Conservation (phyloP, 225 moss, liverwort and hornwort species). For the Bryoerythrophyllum caledonicum region DNA sequence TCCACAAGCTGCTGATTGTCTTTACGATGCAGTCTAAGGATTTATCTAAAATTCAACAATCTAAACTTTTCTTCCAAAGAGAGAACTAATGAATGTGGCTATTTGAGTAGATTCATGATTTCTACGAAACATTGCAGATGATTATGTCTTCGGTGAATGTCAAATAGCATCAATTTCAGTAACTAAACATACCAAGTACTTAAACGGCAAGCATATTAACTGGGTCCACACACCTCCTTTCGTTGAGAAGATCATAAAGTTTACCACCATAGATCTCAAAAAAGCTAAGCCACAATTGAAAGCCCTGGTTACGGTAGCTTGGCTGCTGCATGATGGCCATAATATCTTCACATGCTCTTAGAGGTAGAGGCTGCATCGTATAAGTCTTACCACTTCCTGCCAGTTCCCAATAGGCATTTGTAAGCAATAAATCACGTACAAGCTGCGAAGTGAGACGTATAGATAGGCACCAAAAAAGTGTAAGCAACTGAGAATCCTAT, state of each 20-base stretch:
- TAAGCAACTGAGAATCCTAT: not conserved
- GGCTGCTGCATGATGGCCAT: slow-evolving; percentile 95
- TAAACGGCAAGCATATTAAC: slow-evolving; percentile 43
- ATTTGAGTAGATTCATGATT: slow-evolving; percentile 3
- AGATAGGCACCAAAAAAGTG: not conserved
- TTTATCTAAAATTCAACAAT: slow-evolving; percentile 1
- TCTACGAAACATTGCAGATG: slow-evolving; percentile 16
- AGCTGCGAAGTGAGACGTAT: slow-evolving; percentile 10
- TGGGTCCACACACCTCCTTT: slow-evolving; percentile 78
- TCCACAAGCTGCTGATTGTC: not conserved
- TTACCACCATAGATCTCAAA: slow-evolving; percentile 99
- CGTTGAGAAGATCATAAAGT: slow-evolving; percentile 97
- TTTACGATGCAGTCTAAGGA: not conserved
- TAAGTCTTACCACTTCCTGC: slow-evolving; percentile 99
- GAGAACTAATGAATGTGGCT: not conserved
- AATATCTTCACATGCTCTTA: slow-evolving; percentile 96
- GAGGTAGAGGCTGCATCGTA: slow-evolving; percentile 99
- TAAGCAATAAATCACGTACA: not conserved
- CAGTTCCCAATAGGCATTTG: slow-evolving; percentile 23
- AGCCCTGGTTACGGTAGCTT: slow-evolving; percentile 75
- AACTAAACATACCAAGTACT: slow-evolving; percentile 35
- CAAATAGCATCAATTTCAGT: slow-evolving; percentile 21
- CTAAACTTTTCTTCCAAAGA: not conserved
- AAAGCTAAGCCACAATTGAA: slow-evolving; percentile 99
- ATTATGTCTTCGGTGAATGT: slow-evolving; percentile 19